phyloP scores from a whole-genome alignment of 306 rosid species.

The Fragaria nilgerrensis region DNA sequence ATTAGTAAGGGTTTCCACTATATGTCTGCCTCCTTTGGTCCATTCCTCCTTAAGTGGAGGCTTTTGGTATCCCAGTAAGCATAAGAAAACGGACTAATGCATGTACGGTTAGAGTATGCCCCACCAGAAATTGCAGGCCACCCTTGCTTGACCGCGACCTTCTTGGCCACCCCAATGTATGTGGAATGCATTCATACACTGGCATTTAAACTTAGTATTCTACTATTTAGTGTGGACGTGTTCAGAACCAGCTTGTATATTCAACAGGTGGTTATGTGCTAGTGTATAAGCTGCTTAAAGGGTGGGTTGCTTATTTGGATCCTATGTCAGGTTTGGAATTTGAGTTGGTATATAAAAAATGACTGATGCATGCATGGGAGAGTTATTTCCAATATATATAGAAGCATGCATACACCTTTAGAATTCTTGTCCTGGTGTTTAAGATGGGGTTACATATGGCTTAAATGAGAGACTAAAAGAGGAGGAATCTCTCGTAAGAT shows the following conservation, averaged over 20 bases:
- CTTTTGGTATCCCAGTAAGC: neutral
- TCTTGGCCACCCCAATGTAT: neutral
- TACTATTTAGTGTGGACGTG: neutral
- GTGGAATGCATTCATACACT: neutral
- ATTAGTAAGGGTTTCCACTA: neutral
- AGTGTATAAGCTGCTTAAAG: neutral
- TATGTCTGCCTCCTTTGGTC: neutral
- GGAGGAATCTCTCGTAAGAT: neutral
- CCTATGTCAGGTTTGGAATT: neutral
- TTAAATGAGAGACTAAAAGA: neutral
- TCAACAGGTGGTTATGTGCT: neutral
- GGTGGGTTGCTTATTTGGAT: neutral
- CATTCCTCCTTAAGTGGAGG: neutral
- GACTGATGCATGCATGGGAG: neutral
- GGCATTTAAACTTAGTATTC: neutral
- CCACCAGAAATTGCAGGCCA: too few relatives aligned
- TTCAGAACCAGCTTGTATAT: slow-evolving; percentile 1
- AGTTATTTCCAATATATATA: neutral
- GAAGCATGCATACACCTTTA: neutral
- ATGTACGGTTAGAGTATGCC: neutral
- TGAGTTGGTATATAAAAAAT: neutral
- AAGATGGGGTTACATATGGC: neutral
- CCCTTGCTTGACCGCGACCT: too few relatives aligned
- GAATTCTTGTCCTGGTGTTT: neutral
- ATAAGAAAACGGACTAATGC: neutral